phyloP scores from a whole-genome alignment of 306 rosid genomes.

The Medicago lupulina region DNA sequence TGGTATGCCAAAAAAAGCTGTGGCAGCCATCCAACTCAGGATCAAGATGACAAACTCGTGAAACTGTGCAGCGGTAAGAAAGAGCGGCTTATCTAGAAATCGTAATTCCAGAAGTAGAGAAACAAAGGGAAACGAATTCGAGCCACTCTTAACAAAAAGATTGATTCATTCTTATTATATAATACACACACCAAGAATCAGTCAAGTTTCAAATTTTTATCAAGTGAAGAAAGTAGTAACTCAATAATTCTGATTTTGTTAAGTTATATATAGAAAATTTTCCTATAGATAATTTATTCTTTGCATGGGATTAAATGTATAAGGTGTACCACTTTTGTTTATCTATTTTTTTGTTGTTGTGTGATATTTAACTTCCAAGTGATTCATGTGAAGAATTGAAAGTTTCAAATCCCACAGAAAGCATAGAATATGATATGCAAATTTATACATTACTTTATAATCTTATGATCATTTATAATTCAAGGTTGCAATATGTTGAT shows the following conservation, averaged over 20 bases:
- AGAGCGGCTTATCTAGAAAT: slow-evolving; percentile 35
- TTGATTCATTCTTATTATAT: slow-evolving; percentile 46
- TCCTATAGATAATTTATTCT: slow-evolving; percentile 60
- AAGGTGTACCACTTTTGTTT: slow-evolving; percentile 31
- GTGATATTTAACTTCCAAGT: slow-evolving; percentile 37
- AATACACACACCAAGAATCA: slow-evolving; percentile 40
- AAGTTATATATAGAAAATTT: slow-evolving; percentile 58
- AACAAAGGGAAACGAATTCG: slow-evolving; percentile 54
- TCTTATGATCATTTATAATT: not conserved
- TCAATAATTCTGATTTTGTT: slow-evolving; percentile 70
- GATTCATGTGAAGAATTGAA: slow-evolving; percentile 40
- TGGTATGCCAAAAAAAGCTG: slow-evolving; percentile 90
- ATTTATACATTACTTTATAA: not conserved
- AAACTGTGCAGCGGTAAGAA: slow-evolving; percentile 28
- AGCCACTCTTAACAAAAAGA: slow-evolving; percentile 57
- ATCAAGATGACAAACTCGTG: slow-evolving; percentile 58
- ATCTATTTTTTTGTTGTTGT: slow-evolving; percentile 34
- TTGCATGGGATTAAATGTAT: slow-evolving; percentile 59
- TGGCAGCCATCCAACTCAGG: slow-evolving; percentile 74
- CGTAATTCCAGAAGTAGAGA: slow-evolving; percentile 42
- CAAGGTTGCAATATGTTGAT: not conserved
- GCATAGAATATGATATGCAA: slow-evolving; percentile 30
- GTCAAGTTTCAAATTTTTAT: slow-evolving; percentile 50
- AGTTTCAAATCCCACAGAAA: slow-evolving; percentile 20
- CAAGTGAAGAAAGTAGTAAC: slow-evolving; percentile 54